Evolutionary conservation across 2,329 filamentous ascomycete species (phyloP).

Genomic region (Claviceps paspali): DNA sequence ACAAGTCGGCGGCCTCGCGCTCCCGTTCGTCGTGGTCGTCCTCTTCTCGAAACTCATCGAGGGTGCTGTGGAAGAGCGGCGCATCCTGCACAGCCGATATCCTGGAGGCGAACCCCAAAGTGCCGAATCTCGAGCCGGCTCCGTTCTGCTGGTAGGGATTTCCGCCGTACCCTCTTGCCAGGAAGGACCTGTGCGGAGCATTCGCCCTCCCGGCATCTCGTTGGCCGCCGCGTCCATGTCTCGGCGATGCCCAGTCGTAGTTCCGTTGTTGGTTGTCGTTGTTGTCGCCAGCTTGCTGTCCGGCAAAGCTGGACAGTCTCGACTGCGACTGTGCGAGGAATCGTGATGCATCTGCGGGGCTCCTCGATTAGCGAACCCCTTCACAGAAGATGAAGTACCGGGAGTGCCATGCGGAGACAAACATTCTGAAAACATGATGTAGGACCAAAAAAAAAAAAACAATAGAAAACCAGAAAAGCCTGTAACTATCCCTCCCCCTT

Average conservation of each 20-base stretch:
- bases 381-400: not conserved
- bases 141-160: constrained; percentile 77
- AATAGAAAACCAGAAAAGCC: no score
- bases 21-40: constrained; percentile 87
- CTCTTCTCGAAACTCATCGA: constrained; percentile 82
- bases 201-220: constrained; percentile 17
- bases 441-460: no score
- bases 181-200: constrained; percentile 25
- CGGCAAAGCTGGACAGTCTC: constrained; percentile 54
- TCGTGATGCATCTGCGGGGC: constrained; percentile 66
- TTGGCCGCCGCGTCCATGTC: constrained; percentile 17
- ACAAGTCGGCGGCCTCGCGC: constrained; percentile 83
- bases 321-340: constrained; percentile 96
- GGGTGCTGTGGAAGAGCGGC: constrained; percentile 84
- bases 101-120: constrained; percentile 58
- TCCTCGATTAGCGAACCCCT: not conserved
- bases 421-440: constrained; percentile 63
- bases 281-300: constrained; percentile 39
- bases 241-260: constrained; percentile 19
- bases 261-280: constrained; percentile 14
- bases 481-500: no score
- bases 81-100: constrained; percentile 60
- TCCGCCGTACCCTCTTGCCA: constrained; percentile 33
- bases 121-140: constrained; percentile 56
- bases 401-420: constrained; percentile 23